Percentiles rank a stretch among this genome's conserved stretches.
Evolutionary conservation across 2,329 filamentous ascomycete genomes (phyloP).

Genomic region (Setomelanomma holmii): DNA sequence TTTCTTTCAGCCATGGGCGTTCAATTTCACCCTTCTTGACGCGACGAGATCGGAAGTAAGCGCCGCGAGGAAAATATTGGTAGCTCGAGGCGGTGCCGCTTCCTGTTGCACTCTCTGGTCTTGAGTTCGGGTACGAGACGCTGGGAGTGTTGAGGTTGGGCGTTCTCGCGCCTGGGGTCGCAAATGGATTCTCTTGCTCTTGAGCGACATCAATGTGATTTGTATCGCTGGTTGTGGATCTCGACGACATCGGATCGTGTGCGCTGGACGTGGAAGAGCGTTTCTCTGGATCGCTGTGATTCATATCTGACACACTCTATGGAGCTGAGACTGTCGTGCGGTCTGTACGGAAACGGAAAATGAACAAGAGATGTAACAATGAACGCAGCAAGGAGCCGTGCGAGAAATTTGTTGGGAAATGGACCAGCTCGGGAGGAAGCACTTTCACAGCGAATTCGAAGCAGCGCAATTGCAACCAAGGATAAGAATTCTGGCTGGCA

Average conservation of each 20-base stretch:
- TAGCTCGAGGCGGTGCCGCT: constrained; percentile 16
- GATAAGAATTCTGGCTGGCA: no score
- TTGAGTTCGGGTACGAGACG: constrained; percentile 11
- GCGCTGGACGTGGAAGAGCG: not conserved
- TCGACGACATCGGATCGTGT: constrained; percentile 8
- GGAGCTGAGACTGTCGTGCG: not conserved
- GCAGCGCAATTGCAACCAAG: no score
- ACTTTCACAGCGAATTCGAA: no score
- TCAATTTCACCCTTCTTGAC: constrained; percentile 76
- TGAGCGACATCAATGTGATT: constrained; percentile 10
- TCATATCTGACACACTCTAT: not conserved
- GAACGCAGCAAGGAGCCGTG: not conserved
- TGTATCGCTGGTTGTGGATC: constrained; percentile 5
- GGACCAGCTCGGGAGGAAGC: no score
- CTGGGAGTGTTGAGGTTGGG: constrained; percentile 10
- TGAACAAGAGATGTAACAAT: not conserved
- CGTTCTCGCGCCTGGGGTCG: constrained; percentile 19
- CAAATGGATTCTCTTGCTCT: constrained; percentile 17
- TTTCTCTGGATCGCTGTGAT: not conserved
- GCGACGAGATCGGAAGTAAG: constrained; percentile 73
- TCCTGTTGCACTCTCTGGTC: constrained; percentile 8
- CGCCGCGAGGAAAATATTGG: constrained; percentile 11
- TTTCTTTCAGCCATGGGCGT: constrained; percentile 78
- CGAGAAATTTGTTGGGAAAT: no score
- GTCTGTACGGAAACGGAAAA: not conserved